Percentiles rank a stretch among this genome's conserved stretches.
Conservation (phyloP, 371 early-diverging fungal species). For the Syncephalastrum monosporum region DNA sequence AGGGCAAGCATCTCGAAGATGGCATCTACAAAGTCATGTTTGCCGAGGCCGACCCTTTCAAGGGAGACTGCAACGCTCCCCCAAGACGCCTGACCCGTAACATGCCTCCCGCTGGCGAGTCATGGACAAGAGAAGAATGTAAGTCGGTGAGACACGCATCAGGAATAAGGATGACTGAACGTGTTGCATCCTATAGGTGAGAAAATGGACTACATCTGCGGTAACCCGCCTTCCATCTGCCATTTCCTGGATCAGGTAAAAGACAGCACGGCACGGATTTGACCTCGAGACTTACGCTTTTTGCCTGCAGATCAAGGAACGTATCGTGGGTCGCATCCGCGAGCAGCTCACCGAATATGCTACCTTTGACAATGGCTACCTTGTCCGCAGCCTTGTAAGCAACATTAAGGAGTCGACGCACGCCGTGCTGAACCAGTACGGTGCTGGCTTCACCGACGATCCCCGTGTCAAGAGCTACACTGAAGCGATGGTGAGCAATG, state of each 20-base stretch:
- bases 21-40: conserved; percentile 54
- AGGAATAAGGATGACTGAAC: neutral
- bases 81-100: conserved; percentile 35
- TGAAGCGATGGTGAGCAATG: conserved; percentile 27
- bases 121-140: conserved; percentile 65
- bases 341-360: conserved; percentile 25
- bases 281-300: neutral
- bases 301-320: conserved; percentile 32
- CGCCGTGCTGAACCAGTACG: conserved; percentile 27
- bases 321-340: conserved; percentile 39
- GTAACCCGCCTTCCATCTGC: conserved; percentile 69
- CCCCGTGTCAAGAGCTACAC: conserved; percentile 24
- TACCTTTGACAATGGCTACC: conserved; percentile 32
- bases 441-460: conserved; percentile 33
- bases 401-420: conserved; percentile 30
- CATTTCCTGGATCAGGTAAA: conserved; percentile 47
- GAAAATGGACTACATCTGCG: conserved; percentile 65
- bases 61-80: conserved; percentile 66
- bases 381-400: conserved; percentile 30
- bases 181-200: conserved; percentile 21
- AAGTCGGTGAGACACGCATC: conserved; percentile 7
- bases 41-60: conserved; percentile 55
- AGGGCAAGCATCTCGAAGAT: conserved; percentile 31
- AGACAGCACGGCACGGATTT: neutral
- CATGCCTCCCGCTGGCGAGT: conserved; percentile 56